These are phyloP conservation scores for Thamnidium elegans DNA, from an alignment of 192 early-diverging fungal genomes.

Conservation along the genomic window DNA sequence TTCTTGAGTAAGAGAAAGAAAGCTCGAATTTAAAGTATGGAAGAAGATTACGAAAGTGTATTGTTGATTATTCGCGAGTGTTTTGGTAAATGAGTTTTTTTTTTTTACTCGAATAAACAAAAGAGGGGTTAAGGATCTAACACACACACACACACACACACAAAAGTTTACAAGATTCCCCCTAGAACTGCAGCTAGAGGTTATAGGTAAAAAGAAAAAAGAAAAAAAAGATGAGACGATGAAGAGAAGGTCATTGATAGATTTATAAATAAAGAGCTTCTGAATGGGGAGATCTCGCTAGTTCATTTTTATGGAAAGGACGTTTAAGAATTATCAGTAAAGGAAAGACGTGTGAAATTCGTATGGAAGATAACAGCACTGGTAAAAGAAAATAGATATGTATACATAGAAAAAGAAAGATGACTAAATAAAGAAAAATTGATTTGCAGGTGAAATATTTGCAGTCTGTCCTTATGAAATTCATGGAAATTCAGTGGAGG, in stretches of 20 bases:
- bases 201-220: conserved; percentile 47
- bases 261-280: conserved; percentile 48
- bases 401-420: background rate
- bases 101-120: background rate
- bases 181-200: conserved; percentile 64
- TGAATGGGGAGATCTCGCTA: conserved; percentile 77
- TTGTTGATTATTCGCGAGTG: conserved; percentile 78
- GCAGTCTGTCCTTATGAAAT: conserved; percentile 74
- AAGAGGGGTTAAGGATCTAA: too few relatives aligned
- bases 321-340: conserved; percentile 68
- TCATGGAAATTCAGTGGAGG: conserved; percentile 65
- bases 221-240: background rate
- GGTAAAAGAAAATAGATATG: conserved; percentile 30
- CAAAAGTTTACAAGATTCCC: conserved; percentile 63
- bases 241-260: conserved; percentile 2
- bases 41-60: conserved; percentile 74
- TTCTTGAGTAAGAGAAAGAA: too few relatives aligned
- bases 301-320: conserved; percentile 72
- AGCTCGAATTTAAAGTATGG: conserved; percentile 27
- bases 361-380: conserved; percentile 65
- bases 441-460: conserved; percentile 71
- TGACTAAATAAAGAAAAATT: background rate
- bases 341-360: conserved; percentile 66
- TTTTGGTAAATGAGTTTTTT: conserved; percentile 47
- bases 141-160: background rate